Base-by-base conservation (phyloP, 2,329 filamentous ascomycete species). In the Pseudocercospora macadamiae region DNA sequence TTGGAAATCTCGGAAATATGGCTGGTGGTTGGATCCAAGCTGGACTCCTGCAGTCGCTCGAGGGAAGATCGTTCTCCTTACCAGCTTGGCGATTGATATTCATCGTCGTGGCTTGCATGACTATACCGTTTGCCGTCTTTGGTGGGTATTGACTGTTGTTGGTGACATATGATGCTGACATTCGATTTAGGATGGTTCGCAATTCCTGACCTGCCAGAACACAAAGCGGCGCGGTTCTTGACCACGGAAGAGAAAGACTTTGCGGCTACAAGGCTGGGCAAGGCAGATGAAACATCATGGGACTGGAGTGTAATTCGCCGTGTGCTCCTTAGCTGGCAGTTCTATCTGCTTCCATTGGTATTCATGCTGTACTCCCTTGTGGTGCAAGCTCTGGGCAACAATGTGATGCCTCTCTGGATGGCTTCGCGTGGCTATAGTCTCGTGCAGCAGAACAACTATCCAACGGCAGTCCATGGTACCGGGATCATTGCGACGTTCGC, bases 331-430 rank as follows among this genome's bases (percentile, higher is more conserved):
- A 78, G 76, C 63, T 80, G 77, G 77, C 77, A 80, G 48, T 79
- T 79, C 57, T 80, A 75, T 65, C 68, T 79, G 1, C 68, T 80
- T 1, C 77, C 77, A 0, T 71, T 75, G 1, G 75, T 79, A 4
- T 79, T 80, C 64, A 79, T 80, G 77, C 69, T 79, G 1, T 79
- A 79, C 63, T 79, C 77, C 0, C 73, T 80, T 2, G 76, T 74
- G 18, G 74, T 79, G 0, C 77, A 79, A 61, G 73, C 73, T 49
- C 69, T 79, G 0, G 63, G 67, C 12, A 80, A 79, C 68, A 79
- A 80, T 36, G 76, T 80, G 4, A 78, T 79, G 68, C 73, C 72
- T 21, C 66, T 79, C 16, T 79, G 77, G 77, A 76, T 80, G 74
- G 73, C 73, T 2, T 77, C 76, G 0, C 72, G 75, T 2, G 77